Conservation (phyloP, 129 eudicot genomes). For the Arctium minus region DNA sequence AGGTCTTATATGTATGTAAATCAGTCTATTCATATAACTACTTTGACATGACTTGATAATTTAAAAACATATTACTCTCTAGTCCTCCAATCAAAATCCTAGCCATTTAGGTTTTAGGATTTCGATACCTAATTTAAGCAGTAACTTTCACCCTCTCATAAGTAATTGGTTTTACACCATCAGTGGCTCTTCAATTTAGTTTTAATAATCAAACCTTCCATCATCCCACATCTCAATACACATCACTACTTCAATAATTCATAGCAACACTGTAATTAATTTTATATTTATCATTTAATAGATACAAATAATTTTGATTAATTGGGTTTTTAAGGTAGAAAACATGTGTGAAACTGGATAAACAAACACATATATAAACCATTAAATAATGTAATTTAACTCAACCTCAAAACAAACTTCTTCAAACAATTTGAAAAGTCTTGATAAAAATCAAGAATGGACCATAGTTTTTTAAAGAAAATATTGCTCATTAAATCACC, state of each 20-base stretch:
- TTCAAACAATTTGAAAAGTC: slow-evolving; percentile 19
- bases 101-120: not conserved
- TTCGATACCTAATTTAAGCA: not conserved
- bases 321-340: not conserved
- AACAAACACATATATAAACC: slow-evolving; percentile 22
- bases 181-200: too few species aligned
- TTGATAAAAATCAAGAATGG: slow-evolving; percentile 21
- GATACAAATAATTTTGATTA: not conserved
- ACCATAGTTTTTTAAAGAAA: slow-evolving; percentile 20
- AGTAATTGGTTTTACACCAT: not conserved
- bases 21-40: not conserved
- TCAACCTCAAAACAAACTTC: not conserved
- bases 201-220: not conserved
- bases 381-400: slow-evolving; percentile 14
- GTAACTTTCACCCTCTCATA: too few species aligned
- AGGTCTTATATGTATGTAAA: not conserved
- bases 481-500: slow-evolving; percentile 20
- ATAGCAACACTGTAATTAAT: not conserved
- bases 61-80: not conserved
- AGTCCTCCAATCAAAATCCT: not conserved
- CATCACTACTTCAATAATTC: not conserved
- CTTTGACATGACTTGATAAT: not conserved
- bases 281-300: not conserved
- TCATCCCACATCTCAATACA: not conserved
- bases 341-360: not conserved